A percentile compares a stretch with the other conserved stretches of the same genome.
phyloP scores from a whole-genome alignment of 257 asterid species.

The Capsicum chinense region DNA sequence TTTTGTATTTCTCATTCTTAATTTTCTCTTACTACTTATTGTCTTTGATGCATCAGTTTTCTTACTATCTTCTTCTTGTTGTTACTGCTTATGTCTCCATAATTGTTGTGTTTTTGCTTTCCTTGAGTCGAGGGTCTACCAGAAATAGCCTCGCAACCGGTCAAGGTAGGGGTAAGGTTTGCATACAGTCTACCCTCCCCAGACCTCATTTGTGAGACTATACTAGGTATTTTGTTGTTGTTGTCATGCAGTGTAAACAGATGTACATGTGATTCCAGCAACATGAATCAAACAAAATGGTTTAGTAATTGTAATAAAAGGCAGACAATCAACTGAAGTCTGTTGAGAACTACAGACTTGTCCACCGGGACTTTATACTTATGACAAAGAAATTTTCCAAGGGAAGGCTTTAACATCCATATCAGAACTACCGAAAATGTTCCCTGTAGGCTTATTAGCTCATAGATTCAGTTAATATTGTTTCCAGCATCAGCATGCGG shows the following conservation, averaged over 20 bases:
- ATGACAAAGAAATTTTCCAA: not conserved
- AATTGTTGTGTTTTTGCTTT: too few species aligned
- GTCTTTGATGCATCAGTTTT: too few species aligned
- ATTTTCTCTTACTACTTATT: too few species aligned
- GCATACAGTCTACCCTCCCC: too few species aligned
- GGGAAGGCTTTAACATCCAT: not conserved
- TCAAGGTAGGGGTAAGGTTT: too few species aligned
- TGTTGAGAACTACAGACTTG: slow-evolving; percentile 9
- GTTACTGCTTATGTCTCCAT: too few species aligned
- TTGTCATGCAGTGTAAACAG: not conserved
- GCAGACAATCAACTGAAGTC: slow-evolving; percentile 12
- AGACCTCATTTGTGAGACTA: too few species aligned
- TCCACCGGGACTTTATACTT: not conserved
- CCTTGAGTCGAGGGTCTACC: too few species aligned
- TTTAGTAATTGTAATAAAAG: not conserved
- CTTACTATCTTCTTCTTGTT: too few species aligned
- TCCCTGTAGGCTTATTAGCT: not conserved
- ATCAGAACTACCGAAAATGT: not conserved
- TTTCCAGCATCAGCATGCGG: not conserved
- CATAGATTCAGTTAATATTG: not conserved
- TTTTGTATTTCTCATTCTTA: too few species aligned
- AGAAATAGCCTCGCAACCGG: too few species aligned
- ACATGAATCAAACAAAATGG: not conserved
- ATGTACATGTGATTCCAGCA: not conserved
- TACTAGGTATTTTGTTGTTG: too few species aligned